Evolutionary conservation across 2,329 filamentous ascomycete genomes (phyloP), one percentile per base, ranked within the genome.

Genomic region (Hypoxylon sp.): DNA sequence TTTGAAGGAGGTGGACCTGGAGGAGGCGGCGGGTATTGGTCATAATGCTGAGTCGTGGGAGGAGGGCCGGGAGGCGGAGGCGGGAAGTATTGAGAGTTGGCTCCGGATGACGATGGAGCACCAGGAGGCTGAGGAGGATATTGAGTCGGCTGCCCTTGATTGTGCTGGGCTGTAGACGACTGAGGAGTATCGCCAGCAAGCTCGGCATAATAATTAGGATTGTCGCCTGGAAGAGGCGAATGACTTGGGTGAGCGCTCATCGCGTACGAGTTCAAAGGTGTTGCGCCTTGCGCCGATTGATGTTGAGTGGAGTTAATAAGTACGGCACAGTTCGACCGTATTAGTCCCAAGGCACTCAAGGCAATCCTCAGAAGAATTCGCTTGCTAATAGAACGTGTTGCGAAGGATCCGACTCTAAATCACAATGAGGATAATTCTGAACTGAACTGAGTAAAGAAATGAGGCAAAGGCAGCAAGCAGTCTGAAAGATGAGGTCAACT

Each of bases 1-100:
- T 65, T 56, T 27, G 63, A 29, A 19, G 66, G 55, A 11, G 63
- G 65, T 5, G 53, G 61, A 41, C 65, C 65, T 4, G 65, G 61
- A 47, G 65, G 61, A 47, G 65, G 61, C n/a, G 64, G 65, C 8
- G 61, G 58, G 34, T 62, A 65, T 34, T 69, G 30, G 39, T 60
- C 46, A 9, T 65, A 30, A 37, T 52, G 45, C 19, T 67, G 64
- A 34, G n/a, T 61, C 30, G 47, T 23, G n/a, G 67, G 64, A 39
- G 68, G 68, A 53, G 68, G 68, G 3, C 68, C 68, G 16, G 68
- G 68, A 27, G 68, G 68, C 9, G 68, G 68, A 1, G 65, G 68
- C 9, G 65, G 68, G 27, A 55, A 70, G 50, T 68, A 60, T 25
- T 60, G 60, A 41, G 54, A 37, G 11, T 67, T 56, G 46, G 52